Base-by-base conservation (phyloP, 1,284 basidiomycete genomes). In the Mycena citricolor region DNA sequence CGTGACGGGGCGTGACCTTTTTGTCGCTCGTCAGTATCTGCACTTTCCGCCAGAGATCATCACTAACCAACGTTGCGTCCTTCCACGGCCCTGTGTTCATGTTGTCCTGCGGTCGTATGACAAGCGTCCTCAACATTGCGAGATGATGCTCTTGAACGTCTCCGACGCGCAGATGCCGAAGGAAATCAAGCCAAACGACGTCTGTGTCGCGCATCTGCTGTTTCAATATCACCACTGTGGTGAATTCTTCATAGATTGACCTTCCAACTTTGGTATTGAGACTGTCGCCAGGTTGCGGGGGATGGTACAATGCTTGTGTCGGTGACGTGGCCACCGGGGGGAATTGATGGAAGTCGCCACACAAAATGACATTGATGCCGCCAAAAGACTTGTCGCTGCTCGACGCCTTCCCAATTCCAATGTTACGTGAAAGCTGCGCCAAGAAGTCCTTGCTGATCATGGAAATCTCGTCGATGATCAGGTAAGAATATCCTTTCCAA, bases 341-440 rank as follows among this genome's bases (percentile, higher is more conserved):
- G 49, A 72, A 70, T 39, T 71, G 69, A 47, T 71, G 67, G 14
- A 67, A 59, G 41, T 71, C 68, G 0, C 69, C 68, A 43, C 50
- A 60, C 0, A 71, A 44, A 21, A 71, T 64, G 8, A 71, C 56
- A 47, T 62, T 70, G 7, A 71, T 35, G 1, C 67, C 65, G 0
- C 66, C 65, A 44, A 70, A 71, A 6, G 61, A 52, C 4, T 21
- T n/a, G n/a, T 53, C 47, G 10, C 23, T n/a, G 2, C 24, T 33
- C 14, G 23, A 39, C 20, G 39, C 42, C 35, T 56, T 61, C 2
- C 37, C 57, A 25, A 58, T 44, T 5, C 32, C 14, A 28, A 63
- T 54, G 33, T 57, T 46, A 14, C 37, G 26, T 5, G 59, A 58
- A 24, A 65, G 34, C 5, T 35, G 10, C 1, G 59, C 60, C 0